A percentile compares a stretch with the other conserved stretches of the same genome.
These are phyloP conservation scores for Parathielavia appendiculata DNA, from an alignment of 495 filamentous ascomycete species.

Conservation along the genomic window DNA sequence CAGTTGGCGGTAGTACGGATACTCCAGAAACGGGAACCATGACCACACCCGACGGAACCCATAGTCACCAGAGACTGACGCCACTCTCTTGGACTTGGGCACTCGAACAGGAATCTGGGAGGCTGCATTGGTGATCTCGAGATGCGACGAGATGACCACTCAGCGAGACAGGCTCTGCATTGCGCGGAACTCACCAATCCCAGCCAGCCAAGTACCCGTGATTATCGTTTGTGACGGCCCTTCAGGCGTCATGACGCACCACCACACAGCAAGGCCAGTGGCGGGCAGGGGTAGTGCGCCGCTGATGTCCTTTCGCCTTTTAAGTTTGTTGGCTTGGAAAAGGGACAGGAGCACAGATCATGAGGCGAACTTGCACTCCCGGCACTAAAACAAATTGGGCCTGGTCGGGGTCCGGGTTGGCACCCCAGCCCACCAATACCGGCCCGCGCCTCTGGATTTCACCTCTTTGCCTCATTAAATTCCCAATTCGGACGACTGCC, in stretches of 20 bases:
- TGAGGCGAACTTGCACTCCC: background rate
- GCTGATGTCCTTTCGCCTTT: background rate
- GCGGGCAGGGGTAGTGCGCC: background rate
- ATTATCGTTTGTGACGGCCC: background rate
- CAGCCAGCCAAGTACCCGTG: background rate
- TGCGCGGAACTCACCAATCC: background rate
- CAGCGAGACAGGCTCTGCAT: background rate
- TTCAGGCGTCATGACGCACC: background rate
- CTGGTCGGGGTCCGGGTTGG: background rate
- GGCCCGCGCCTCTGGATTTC: slow-evolving; percentile 1
- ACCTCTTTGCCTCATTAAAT: background rate
- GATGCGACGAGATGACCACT: background rate
- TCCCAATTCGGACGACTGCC: slow-evolving; percentile 1
- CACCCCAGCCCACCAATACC: slow-evolving; percentile 1
- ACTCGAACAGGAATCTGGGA: background rate
- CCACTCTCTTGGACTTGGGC: background rate
- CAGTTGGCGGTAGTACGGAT: too few relatives aligned
- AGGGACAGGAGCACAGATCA: slow-evolving; percentile 1
- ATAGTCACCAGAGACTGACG: too few relatives aligned
- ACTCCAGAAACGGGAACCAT: too few relatives aligned
- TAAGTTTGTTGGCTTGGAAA: too few relatives aligned
- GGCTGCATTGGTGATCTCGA: background rate
- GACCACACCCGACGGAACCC: too few relatives aligned
- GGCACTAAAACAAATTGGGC: background rate
- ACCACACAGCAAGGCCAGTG: too few relatives aligned